Conservation (phyloP, 2,329 filamentous ascomycete genomes). For the Phialemoniopsis sp. region DNA sequence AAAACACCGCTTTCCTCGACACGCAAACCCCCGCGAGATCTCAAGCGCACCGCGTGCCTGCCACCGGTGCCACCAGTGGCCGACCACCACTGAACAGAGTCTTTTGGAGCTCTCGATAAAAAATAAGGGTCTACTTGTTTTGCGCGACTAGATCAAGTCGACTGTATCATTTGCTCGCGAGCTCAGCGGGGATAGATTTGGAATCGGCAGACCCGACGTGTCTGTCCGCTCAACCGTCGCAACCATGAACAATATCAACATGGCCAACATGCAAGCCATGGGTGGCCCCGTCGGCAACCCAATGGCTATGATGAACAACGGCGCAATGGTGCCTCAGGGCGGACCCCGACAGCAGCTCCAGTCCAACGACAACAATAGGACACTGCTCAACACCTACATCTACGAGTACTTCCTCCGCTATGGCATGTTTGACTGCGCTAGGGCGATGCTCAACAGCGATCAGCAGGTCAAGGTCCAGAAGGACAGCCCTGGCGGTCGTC, state of each 20-base stretch:
- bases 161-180: too few relatives aligned
- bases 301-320: slow-evolving; percentile 66
- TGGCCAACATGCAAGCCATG: slow-evolving; percentile 68
- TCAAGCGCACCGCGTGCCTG: too few relatives aligned
- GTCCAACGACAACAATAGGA: slow-evolving; percentile 43
- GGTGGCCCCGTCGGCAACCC: slow-evolving; percentile 61
- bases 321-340: slow-evolving; percentile 28
- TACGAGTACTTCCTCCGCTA: slow-evolving; percentile 90
- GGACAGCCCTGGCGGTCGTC: slow-evolving; percentile 64
- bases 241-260: slow-evolving; percentile 60
- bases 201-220: slow-evolving; percentile 7
- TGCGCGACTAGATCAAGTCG: background rate
- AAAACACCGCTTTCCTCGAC: too few relatives aligned
- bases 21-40: too few relatives aligned
- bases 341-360: slow-evolving; percentile 32
- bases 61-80: too few relatives aligned
- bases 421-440: slow-evolving; percentile 78
- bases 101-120: too few relatives aligned
- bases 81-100: too few relatives aligned
- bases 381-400: slow-evolving; percentile 77
- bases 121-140: too few relatives aligned
- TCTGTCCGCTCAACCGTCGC: slow-evolving; percentile 24
- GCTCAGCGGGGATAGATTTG: background rate
- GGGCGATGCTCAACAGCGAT: slow-evolving; percentile 64
- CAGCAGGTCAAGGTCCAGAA: slow-evolving; percentile 64